Evolutionary conservation across 1,284 basidiomycete species (phyloP).

Genomic region (Phylloporus gajari): DNA sequence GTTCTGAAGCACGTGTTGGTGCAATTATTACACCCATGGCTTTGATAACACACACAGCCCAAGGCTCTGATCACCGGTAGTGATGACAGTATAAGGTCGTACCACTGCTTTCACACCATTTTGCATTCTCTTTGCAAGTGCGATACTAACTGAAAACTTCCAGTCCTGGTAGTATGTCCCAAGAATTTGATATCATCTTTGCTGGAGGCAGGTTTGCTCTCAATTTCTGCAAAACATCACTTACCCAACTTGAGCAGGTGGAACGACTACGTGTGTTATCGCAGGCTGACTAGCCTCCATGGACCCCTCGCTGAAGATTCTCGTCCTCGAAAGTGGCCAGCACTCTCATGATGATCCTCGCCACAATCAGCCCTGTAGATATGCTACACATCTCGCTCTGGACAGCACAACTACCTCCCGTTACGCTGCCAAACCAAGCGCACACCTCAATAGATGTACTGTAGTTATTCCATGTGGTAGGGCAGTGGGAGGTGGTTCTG

Average conservation of each 20-base stretch:
- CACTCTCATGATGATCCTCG: not conserved
- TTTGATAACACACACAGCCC: too few relatives aligned
- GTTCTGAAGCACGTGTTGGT: too few relatives aligned
- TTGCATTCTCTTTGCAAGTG: too few relatives aligned
- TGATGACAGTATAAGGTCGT: too few relatives aligned
- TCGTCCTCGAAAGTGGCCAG: not conserved
- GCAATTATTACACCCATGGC: too few relatives aligned
- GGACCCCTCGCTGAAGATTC: not conserved
- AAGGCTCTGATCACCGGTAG: too few relatives aligned
- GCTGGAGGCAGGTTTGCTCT: not conserved
- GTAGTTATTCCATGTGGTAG: not conserved
- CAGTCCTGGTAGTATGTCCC: not conserved
- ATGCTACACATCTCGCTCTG: not conserved
- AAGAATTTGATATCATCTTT: not conserved
- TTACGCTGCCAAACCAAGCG: not conserved
- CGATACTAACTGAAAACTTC: not conserved
- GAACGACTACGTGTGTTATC: not conserved
- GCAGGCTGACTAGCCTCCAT: not conserved
- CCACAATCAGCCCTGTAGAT: not conserved
- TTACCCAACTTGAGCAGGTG: not conserved
- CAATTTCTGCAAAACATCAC: not conserved
- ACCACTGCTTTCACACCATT: too few relatives aligned
- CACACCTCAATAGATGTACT: not conserved
- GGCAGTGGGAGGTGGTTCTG: slow-evolving; percentile 66
- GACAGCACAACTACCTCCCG: not conserved